Base-by-base conservation (phyloP, 177 flowering plant genomes). In the Vitis hybrid region DNA sequence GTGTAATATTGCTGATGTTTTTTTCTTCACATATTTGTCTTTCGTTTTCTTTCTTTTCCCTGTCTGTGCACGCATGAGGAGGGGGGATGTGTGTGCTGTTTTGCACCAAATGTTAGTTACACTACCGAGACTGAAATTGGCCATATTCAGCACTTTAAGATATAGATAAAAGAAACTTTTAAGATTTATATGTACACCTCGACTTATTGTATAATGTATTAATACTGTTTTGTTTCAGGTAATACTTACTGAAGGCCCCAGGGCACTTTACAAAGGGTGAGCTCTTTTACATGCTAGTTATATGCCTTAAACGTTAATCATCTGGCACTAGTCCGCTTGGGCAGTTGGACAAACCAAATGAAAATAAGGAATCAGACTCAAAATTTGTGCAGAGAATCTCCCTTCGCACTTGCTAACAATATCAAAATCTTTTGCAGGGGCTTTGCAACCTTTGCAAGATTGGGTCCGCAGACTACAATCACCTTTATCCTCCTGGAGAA, bases 181-280 rank as follows among this genome's bases (percentile, higher is more conserved):
- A 15, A 16, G 45, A 39, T 39, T 39, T 39, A 39, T 39, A 39
- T 39, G 45, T 8, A 1, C 45, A 39, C 45, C 29, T 39, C 45
- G 8, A 39, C 45, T 39, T 39, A 39, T 39, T 55, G 9, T 70
- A 55, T 71, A 29, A 71, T 73, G 51, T 39, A 10, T 59, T 58
- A 49, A n/a, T 45, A 26, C 55, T 45, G 67, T 11, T 59, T 72
- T 60, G 49, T 77, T 85, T 71, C 86, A 93, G 97, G 90, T 91
- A 55, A 58, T 86, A 55, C 79, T 48, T 29, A 88, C 85, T 29
- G 98, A 91, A 85, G 97, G 98, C 70, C 87, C 91, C 22, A 76
- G 66, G 15, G 97, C 89, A 62, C 93, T 94, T 68, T 94, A 89
- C 84, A 90, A 93, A 82, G 97, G 96, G 97, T 91, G 81, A 84